A percentile compares a stretch with the other conserved stretches of the same genome.
These are phyloP conservation scores for Rosa lucieae DNA, from an alignment of 306 rosid genomes.

Conservation along the genomic window DNA sequence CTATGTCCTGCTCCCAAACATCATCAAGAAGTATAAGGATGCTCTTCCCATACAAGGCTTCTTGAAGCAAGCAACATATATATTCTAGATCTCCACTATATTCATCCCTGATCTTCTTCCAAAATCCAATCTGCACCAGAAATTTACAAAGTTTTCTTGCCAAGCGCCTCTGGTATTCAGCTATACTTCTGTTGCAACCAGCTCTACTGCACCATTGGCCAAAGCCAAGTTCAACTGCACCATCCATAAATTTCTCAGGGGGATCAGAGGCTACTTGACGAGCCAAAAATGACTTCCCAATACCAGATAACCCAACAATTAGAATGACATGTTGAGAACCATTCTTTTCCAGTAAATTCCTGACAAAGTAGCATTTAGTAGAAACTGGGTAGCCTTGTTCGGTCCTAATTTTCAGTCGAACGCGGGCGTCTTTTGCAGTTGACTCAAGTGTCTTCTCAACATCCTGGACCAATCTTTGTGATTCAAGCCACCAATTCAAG, in stretches of 20 bases:
- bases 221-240: constrained; percentile 36
- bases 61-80: constrained; percentile 33
- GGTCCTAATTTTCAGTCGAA: constrained; percentile 24
- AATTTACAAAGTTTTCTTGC: constrained; percentile 31
- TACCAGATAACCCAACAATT: constrained; percentile 33
- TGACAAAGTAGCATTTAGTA: constrained; percentile 21
- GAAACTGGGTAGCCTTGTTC: constrained; percentile 34
- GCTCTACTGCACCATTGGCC: constrained; percentile 42
- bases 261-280: constrained; percentile 34
- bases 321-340: constrained; percentile 19
- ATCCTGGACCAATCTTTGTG: constrained; percentile 19
- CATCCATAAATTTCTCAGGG: constrained; percentile 27
- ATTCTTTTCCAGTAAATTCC: constrained; percentile 30
- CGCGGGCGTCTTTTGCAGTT: constrained; percentile 15
- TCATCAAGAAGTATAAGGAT: constrained; percentile 36
- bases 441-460: constrained; percentile 31
- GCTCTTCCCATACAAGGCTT: constrained; percentile 33
- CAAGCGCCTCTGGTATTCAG: constrained; percentile 27
- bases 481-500: constrained; percentile 37
- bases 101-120: constrained; percentile 30
- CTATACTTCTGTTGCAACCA: constrained; percentile 29
- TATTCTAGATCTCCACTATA: constrained; percentile 31
- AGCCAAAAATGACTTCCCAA: constrained; percentile 33
- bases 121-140: constrained; percentile 34
- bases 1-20: constrained; percentile 38